Evolutionary conservation across 2,329 filamentous ascomycete species (phyloP).

Genomic region (Teratosphaeria gauchensis): DNA sequence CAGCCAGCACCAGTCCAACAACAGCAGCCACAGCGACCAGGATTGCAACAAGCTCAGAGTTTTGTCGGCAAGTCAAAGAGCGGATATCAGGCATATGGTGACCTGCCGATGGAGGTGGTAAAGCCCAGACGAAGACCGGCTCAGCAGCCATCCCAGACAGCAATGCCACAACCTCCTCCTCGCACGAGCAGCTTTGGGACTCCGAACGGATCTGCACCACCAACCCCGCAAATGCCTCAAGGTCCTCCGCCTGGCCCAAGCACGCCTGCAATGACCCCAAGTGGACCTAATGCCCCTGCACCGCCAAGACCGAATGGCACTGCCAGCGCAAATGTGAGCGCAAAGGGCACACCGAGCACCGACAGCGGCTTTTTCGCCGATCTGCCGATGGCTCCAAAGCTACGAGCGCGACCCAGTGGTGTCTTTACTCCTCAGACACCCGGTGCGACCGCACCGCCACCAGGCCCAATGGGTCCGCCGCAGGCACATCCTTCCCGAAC

Average conservation of each 20-base stretch:
- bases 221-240: conserved; percentile 4
- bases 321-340: conserved; percentile 9
- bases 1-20: conserved; percentile 4
- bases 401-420: conserved; percentile 17
- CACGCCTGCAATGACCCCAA: conserved; percentile 11
- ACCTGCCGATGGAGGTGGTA: conserved; percentile 81
- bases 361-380: conserved; percentile 40
- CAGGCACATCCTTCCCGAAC: conserved; percentile 9
- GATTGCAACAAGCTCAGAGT: conserved; percentile 53
- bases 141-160: conserved; percentile 30
- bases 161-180: conserved; percentile 40
- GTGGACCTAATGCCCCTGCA: conserved; percentile 5
- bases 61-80: conserved; percentile 86
- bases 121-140: conserved; percentile 53
- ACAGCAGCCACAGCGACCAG: conserved; percentile 35
- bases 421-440: conserved; percentile 6
- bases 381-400: conserved; percentile 35
- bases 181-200: conserved; percentile 51
- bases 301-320: conserved; percentile 7
- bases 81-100: conserved; percentile 89
- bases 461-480: neutral
- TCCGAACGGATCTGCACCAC: conserved; percentile 2
- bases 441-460: neutral
- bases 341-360: conserved; percentile 16
- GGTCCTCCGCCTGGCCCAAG: neutral